Base-by-base conservation (phyloP, 192 early-diverging fungal genomes). In the Coemansia sp. region DNA sequence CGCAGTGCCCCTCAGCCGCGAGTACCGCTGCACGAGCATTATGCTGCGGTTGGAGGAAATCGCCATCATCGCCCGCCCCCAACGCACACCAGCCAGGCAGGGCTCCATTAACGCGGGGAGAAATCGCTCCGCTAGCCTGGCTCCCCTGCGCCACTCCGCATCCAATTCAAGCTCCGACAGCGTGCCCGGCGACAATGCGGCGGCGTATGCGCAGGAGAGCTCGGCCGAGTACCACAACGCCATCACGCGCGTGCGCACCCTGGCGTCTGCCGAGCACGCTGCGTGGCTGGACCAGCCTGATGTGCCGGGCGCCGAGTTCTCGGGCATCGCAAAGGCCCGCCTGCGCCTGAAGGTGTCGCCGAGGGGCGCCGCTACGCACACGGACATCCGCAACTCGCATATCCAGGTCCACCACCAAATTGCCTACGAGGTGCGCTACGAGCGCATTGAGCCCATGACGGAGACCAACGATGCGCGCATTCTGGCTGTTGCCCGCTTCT, bases 341-440 rank as follows among this genome's bases (percentile, higher is more conserved):
- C 39, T 65, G 14, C 57, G 44, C 4, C 33, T 80, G 31, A 14
- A 27, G 3, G 63, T 80, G 1, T 53, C 78, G 3, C 45, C 34
- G 0, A 17, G 54, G 31, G 51, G 34, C 2, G 29, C 31, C 0
- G 33, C 42, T 3, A 48, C 46, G 51, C 66, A 68, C 21, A 31
- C 74, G 1, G 70, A 75, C 19, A 66, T 72, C 42, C 67, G 74
- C 41, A 81, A 81, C 64, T 81, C 74, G 59, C 79, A 81, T 41
- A 69, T 81, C 37, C 79, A 81, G 40, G 45, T 81, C 0, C 79
- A 76, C 48, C 79, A 81, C 64, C 79, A 81, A 68, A 66, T 81
- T 16, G 73, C 68, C 27, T 81, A 81, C 41, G 67, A 66, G 34
- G 63, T 81, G n/a, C 67, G 73, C 45, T 81, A 81, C 59, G 46